Evolutionary conservation across 2,329 filamentous ascomycete genomes (phyloP).

Genomic region (Sporothrix euskadiensis): DNA sequence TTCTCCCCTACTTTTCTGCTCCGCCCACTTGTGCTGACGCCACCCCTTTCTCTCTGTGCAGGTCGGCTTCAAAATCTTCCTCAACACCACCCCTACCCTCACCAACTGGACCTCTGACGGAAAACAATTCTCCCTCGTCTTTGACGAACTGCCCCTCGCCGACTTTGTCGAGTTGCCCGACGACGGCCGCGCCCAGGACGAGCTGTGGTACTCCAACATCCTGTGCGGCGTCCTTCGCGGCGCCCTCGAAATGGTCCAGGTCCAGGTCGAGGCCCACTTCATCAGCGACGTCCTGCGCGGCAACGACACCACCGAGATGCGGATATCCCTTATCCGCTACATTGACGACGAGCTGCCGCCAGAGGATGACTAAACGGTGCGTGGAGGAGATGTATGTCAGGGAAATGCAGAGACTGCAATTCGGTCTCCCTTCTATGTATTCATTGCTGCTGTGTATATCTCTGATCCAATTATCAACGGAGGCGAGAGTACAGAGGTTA

Average conservation of each 20-base stretch:
- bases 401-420: no score
- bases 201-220: slow-evolving; percentile 98
- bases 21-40: neutral
- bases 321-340: slow-evolving; percentile 85
- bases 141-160: slow-evolving; percentile 94
- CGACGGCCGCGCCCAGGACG: slow-evolving; percentile 91
- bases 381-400: no score
- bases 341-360: slow-evolving; percentile 97
- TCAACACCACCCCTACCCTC: slow-evolving; percentile 91
- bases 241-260: slow-evolving; percentile 97
- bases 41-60: slow-evolving; percentile 41
- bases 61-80: slow-evolving; percentile 98
- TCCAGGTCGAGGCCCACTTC: slow-evolving; percentile 97
- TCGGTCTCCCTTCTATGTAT: neutral
- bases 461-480: neutral
- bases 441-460: neutral
- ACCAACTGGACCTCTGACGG: slow-evolving; percentile 96
- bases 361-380: slow-evolving; percentile 74
- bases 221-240: slow-evolving; percentile 90
- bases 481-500: no score
- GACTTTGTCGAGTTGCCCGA: slow-evolving; percentile 98
- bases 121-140: slow-evolving; percentile 93
- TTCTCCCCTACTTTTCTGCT: neutral
- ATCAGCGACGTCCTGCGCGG: slow-evolving; percentile 90
- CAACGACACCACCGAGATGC: slow-evolving; percentile 96